Percentiles rank a stretch among this genome's conserved stretches.
Conservation (phyloP, 768 basidiomycete species). For the Dacryopinax spathularia region DNA sequence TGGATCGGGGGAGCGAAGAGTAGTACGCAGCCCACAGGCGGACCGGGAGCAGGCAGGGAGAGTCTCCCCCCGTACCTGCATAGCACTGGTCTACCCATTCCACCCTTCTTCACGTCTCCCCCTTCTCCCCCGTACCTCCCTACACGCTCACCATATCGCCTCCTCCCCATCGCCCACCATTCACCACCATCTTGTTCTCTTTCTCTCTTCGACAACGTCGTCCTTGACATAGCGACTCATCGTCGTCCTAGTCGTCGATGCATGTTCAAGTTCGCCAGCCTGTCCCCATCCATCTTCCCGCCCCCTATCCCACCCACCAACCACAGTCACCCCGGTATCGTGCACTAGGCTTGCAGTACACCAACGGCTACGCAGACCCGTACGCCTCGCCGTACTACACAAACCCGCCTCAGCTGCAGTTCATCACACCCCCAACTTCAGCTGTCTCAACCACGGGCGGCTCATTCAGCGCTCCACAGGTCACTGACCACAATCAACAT, state of each 20-base stretch:
- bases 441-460: not conserved
- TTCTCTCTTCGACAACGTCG: not conserved
- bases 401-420: not conserved
- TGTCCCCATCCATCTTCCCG: not conserved
- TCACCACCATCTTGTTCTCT: not conserved
- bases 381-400: not conserved
- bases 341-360: not conserved
- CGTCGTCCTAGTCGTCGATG: slow-evolving; percentile 2
- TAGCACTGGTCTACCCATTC: not conserved
- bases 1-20: not conserved
- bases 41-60: not conserved
- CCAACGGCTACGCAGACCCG: not conserved
- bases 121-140: not conserved
- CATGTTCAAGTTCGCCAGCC: slow-evolving; percentile 4
- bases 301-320: not conserved
- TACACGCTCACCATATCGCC: not conserved
- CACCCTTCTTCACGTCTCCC: not conserved
- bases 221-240: not conserved
- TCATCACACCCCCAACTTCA: not conserved
- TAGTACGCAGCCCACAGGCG: not conserved
- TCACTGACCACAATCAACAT: not conserved
- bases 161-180: not conserved
- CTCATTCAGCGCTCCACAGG: not conserved
- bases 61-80: not conserved
- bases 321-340: not conserved